phyloP scores from a whole-genome alignment of 495 filamentous ascomycete genomes.

The Aspergillus indologenus region DNA sequence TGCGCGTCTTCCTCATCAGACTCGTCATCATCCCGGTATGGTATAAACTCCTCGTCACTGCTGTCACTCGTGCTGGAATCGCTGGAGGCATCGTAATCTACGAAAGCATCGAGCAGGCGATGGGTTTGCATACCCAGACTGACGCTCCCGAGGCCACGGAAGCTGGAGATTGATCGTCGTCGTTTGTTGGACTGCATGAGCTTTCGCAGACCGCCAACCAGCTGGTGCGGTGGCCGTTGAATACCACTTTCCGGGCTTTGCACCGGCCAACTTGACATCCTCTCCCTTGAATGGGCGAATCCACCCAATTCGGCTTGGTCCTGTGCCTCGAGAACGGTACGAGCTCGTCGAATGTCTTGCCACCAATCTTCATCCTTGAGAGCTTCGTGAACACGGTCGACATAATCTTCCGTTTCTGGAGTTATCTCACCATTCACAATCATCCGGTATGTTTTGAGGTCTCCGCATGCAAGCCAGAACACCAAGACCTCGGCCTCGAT shows the following conservation, averaged over 20 bases:
- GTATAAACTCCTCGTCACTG: constrained; percentile 43
- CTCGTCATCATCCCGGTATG: constrained; percentile 37
- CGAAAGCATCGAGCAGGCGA: constrained; percentile 60
- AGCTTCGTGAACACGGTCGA: constrained; percentile 52
- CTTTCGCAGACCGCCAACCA: constrained; percentile 48
- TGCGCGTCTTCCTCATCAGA: constrained; percentile 29
- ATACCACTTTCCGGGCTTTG: constrained; percentile 52
- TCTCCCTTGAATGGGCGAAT: constrained; percentile 24
- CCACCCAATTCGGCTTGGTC: constrained; percentile 15
- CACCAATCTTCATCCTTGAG: constrained; percentile 77
- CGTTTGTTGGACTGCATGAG: constrained; percentile 48
- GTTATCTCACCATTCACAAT: constrained; percentile 67
- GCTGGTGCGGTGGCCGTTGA: constrained; percentile 33
- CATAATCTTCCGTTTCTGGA: constrained; percentile 40
- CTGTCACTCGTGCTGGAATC: constrained; percentile 48
- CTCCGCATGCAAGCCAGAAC: constrained; percentile 76
- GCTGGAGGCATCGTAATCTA: constrained; percentile 48
- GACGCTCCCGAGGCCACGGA: constrained; percentile 59
- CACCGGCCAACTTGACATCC: constrained; percentile 49
- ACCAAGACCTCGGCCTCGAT: constrained; percentile 78
- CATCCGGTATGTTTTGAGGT: constrained; percentile 68
- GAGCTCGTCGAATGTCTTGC: constrained; percentile 65
- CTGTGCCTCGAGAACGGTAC: constrained; percentile 29
- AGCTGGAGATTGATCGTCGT: constrained; percentile 62
- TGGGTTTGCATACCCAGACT: constrained; percentile 77